A percentile compares a stretch with the other conserved stretches of the same genome.
Evolutionary conservation across 192 early-diverging fungal genomes (phyloP).

Genomic region (Entomortierella lignicola): DNA sequence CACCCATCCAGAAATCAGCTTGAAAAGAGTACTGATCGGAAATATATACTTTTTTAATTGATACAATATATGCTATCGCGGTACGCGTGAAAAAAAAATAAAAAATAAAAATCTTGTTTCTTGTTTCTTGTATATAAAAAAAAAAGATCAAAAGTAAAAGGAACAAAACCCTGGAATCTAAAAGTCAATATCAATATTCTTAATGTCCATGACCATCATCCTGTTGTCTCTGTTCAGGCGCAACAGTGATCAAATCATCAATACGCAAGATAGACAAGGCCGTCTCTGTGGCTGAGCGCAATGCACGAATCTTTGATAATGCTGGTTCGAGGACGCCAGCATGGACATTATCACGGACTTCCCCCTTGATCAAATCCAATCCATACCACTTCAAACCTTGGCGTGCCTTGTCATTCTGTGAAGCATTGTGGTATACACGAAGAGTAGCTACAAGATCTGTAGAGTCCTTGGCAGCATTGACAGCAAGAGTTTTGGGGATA

Average conservation of each 20-base stretch:
- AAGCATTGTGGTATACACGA: conserved; percentile 93
- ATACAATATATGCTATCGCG: too few species aligned
- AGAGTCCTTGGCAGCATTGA: conserved; percentile 98
- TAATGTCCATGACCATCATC: conserved; percentile 52
- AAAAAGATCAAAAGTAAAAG: background rate
- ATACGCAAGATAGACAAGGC: conserved; percentile 97
- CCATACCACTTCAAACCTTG: conserved; percentile 88
- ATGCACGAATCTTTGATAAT: conserved; percentile 96
- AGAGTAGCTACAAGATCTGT: conserved; percentile 98
- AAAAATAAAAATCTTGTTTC: too few species aligned
- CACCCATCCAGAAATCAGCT: background rate
- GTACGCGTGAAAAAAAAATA: too few species aligned
- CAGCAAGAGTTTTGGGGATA: conserved; percentile 97
- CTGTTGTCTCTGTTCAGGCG: conserved; percentile 40
- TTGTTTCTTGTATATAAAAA: too few species aligned
- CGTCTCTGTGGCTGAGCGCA: conserved; percentile 98
- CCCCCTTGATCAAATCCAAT: conserved; percentile 93
- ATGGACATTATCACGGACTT: conserved; percentile 90
- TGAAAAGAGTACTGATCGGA: too few species aligned
- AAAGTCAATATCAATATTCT: background rate
- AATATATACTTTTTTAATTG: too few species aligned
- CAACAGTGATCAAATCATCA: conserved; percentile 89
- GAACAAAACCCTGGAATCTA: conserved; percentile 4
- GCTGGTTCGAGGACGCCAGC: conserved; percentile 97
- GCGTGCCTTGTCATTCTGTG: conserved; percentile 86